Conservation (phyloP, 202 grass and related monocot species). For the Panicum virgatum region DNA sequence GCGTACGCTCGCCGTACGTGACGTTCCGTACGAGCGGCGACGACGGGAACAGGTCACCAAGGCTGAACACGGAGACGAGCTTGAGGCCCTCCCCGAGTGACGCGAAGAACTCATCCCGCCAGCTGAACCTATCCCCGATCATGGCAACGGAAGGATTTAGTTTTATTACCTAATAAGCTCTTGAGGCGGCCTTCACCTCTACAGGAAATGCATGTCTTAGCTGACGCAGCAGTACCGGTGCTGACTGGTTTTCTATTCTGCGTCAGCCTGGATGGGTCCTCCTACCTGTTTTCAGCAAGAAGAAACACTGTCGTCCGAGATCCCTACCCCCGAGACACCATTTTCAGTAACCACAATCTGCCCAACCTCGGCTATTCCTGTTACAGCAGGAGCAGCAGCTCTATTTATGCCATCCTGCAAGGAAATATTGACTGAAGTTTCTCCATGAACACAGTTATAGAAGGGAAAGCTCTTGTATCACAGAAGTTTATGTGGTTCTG, state of each 20-base stretch:
- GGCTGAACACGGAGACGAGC: no score
- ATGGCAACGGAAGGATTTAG: not conserved
- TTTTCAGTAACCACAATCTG: slow-evolving; percentile 54
- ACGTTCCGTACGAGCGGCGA: no score
- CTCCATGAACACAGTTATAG: not conserved
- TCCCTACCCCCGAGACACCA: slow-evolving; percentile 43
- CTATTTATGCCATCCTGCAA: slow-evolving; percentile 65
- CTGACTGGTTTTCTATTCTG: slow-evolving; percentile 47
- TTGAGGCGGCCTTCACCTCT: slow-evolving; percentile 76
- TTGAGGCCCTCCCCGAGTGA: no score
- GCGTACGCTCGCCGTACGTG: no score
- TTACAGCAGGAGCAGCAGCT: slow-evolving; percentile 48
- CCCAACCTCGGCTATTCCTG: slow-evolving; percentile 59
- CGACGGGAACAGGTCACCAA: no score
- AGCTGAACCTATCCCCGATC: no score
- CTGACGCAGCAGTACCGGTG: slow-evolving; percentile 14
- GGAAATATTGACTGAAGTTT: not conserved
- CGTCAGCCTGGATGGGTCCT: slow-evolving; percentile 72
- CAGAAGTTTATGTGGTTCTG: not conserved
- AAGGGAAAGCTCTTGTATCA: not conserved
- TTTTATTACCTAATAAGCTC: slow-evolving; percentile 67
- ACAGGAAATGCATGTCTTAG: slow-evolving; percentile 73
- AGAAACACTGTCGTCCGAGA: slow-evolving; percentile 72
- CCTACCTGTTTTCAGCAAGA: slow-evolving; percentile 94
- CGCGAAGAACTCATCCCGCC: no score